These are phyloP conservation scores for Hymenotorrendiella dingleyae DNA, from an alignment of 2,329 filamentous ascomycete genomes.

Conservation along the genomic window DNA sequence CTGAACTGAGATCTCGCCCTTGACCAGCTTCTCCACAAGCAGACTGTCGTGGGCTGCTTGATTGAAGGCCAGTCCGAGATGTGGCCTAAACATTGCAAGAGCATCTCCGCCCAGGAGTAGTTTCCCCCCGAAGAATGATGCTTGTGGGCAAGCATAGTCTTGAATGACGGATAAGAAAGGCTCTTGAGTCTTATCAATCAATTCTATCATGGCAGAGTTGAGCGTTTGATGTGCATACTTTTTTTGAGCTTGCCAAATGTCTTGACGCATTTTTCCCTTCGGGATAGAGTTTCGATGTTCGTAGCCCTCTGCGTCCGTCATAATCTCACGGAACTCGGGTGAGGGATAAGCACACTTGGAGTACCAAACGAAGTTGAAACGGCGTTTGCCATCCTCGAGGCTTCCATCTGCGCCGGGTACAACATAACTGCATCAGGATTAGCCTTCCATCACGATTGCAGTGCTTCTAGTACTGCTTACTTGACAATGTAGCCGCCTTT, in stretches of 20 bases:
- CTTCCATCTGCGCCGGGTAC: slow-evolving; percentile 37
- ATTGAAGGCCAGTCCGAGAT: slow-evolving; percentile 38
- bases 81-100: slow-evolving; percentile 38
- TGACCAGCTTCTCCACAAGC: slow-evolving; percentile 11
- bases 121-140: slow-evolving; percentile 33
- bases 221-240: slow-evolving; percentile 8
- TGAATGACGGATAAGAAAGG: slow-evolving; percentile 39
- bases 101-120: slow-evolving; percentile 38
- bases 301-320: slow-evolving; percentile 29
- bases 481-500: slow-evolving; percentile 35
- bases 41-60: slow-evolving; percentile 32
- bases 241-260: slow-evolving; percentile 15
- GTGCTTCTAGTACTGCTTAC: slow-evolving; percentile 1
- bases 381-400: slow-evolving; percentile 34
- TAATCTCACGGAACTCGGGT: slow-evolving; percentile 22
- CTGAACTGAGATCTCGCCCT: slow-evolving; percentile 12
- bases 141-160: slow-evolving; percentile 31
- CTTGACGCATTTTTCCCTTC: slow-evolving; percentile 11
- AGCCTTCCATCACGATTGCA: background rate
- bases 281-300: slow-evolving; percentile 22
- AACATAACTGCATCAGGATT: slow-evolving; percentile 28
- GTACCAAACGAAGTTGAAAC: slow-evolving; percentile 43
- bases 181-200: slow-evolving; percentile 34
- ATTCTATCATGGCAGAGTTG: slow-evolving; percentile 23
- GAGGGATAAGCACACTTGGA: slow-evolving; percentile 27